Evolutionary conservation across 2,329 filamentous ascomycete species (phyloP).

Genomic region (Pyrenochaeta sp.): DNA sequence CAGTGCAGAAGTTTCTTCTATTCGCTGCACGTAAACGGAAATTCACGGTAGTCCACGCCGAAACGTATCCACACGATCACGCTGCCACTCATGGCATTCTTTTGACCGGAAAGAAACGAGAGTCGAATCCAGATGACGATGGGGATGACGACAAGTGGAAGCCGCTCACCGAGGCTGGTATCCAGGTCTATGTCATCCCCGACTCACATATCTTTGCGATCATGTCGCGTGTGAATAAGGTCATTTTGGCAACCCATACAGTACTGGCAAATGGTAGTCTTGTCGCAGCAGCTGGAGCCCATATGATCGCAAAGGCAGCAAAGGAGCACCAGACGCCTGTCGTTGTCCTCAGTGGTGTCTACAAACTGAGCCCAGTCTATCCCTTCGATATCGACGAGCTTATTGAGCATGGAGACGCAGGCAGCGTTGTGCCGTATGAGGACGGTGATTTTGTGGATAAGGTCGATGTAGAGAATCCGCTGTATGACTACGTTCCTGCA

Average conservation of each 20-base stretch:
- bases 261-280: conserved; percentile 90
- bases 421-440: conserved; percentile 77
- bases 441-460: conserved; percentile 82
- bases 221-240: conserved; percentile 95
- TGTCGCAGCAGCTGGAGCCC: conserved; percentile 83
- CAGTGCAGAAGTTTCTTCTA: conserved; percentile 88
- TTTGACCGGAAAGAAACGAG: conserved; percentile 61
- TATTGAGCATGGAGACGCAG: conserved; percentile 86
- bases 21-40: conserved; percentile 88
- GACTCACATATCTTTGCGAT: conserved; percentile 89
- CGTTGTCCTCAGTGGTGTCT: conserved; percentile 87
- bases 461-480: conserved; percentile 78
- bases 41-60: conserved; percentile 88
- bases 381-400: conserved; percentile 82
- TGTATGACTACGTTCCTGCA: conserved; percentile 83
- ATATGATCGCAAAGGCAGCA: conserved; percentile 83
- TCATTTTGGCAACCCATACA: conserved; percentile 86
- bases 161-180: conserved; percentile 78
- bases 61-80: conserved; percentile 75
- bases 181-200: conserved; percentile 83
- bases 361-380: conserved; percentile 91
- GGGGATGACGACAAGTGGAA: conserved; percentile 71
- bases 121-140: conserved; percentile 59
- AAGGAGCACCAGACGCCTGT: conserved; percentile 84
- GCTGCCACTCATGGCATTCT: conserved; percentile 69